These are phyloP conservation scores for Astrocystis sublimbata DNA, from an alignment of 495 filamentous ascomycete genomes.

Conservation along the genomic window DNA sequence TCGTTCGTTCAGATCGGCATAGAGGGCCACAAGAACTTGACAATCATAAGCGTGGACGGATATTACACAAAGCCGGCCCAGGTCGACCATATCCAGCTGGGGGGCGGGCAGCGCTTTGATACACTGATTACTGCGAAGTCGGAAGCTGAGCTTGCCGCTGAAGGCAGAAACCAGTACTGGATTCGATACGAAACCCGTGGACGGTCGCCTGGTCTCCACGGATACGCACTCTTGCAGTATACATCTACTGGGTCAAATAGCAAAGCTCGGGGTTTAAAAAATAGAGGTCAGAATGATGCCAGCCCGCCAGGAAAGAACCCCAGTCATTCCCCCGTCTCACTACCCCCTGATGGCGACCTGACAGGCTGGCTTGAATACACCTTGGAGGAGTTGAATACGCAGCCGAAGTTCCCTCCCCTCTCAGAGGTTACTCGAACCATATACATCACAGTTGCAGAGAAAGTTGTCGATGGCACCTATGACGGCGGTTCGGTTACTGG, in stretches of 20 bases:
- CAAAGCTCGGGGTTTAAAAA: background rate
- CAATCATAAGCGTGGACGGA: slow-evolving; percentile 59
- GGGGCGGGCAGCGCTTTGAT: slow-evolving; percentile 57
- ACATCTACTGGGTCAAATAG: slow-evolving; percentile 11
- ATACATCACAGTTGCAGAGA: slow-evolving; percentile 45
- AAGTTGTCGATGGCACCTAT: slow-evolving; percentile 43
- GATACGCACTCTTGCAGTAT: slow-evolving; percentile 58
- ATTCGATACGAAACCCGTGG: slow-evolving; percentile 57
- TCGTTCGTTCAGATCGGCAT: slow-evolving; percentile 52
- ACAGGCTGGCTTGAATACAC: slow-evolving; percentile 56
- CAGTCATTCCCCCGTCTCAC: slow-evolving; percentile 30
- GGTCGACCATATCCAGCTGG: slow-evolving; percentile 55
- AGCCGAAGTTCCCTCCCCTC: slow-evolving; percentile 45
- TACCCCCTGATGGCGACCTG: slow-evolving; percentile 40
- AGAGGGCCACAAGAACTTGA: slow-evolving; percentile 51
- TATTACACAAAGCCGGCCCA: slow-evolving; percentile 53
- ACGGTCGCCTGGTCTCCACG: slow-evolving; percentile 44
- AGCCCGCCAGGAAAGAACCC: slow-evolving; percentile 33
- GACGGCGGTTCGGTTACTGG: slow-evolving; percentile 25
- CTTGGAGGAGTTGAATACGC: slow-evolving; percentile 43
- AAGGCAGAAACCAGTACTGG: slow-evolving; percentile 48
- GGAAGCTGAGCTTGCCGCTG: slow-evolving; percentile 40
- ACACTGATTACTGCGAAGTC: slow-evolving; percentile 51
- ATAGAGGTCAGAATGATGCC: background rate
- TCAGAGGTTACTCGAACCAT: slow-evolving; percentile 57